Evolutionary conservation across 768 basidiomycete species (phyloP), one percentile per base, ranked within the genome.

Genomic region (Pleurotus citrinopileatus): DNA sequence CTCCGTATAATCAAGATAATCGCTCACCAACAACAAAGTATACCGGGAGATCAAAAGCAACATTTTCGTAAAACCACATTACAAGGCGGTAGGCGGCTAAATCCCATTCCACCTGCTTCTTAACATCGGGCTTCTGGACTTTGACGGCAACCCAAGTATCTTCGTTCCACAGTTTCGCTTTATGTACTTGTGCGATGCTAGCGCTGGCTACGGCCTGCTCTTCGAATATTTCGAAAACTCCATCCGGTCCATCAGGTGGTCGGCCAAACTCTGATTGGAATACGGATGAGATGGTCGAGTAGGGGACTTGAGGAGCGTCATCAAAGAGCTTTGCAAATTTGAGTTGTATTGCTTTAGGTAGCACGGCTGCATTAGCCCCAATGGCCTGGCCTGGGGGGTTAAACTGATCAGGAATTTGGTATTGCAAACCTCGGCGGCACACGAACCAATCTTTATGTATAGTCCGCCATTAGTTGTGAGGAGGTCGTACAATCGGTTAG

Each of bases 181-280:
- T 78, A 64, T 97, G 94, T 0, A 97, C 95, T 65, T 97, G 95
- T 0, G 94, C 94, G 54, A 98, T 87, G 60, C 89, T 91, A 1
- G 95, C 95, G 57, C 89, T 91, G 0, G 94, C 94, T 1, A 91
- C 73, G 0, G 94, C 86, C 2, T 78, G 64, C 57, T 84, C 77
- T 52, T 93, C 88, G 56, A 97, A 96, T 9, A 79, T 71, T 29
- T 84, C 84, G 61, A 96, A 96, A 2, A 94, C 70, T 15, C 89
- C 90, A 22, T 77, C 79, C 0, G 89, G 86, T 0, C 84, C 82
- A 32, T 78, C 69, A 0, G 85, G 87, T 0, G 80, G 80, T 2
- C 77, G 69, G 1, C 87, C 87, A 7, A 91, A 86, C 63, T 94
- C 88, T 27, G 76, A 70, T 27, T 71, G 61, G 61, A 94, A 87